Evolutionary conservation across 129 eudicot genomes (phyloP).

Genomic region (Chrysanthemum makinoi): DNA sequence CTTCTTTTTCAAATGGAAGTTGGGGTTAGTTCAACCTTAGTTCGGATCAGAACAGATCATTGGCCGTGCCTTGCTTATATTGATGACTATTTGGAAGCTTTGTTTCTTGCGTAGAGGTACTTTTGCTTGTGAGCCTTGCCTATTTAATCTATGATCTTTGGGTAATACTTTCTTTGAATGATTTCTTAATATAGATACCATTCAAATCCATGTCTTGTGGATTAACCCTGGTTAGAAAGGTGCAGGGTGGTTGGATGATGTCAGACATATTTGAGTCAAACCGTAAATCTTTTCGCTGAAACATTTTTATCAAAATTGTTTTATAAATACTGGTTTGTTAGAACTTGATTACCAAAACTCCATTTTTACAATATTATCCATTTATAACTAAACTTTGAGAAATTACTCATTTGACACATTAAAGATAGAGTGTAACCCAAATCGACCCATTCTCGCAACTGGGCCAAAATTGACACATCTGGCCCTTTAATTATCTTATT

Average conservation of each 20-base stretch:
- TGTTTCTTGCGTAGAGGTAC: conserved; percentile 46
- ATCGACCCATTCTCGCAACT: background rate
- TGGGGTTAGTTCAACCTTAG: conserved; percentile 66
- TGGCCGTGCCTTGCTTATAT: conserved; percentile 99
- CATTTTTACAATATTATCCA: background rate
- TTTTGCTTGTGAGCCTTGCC: background rate
- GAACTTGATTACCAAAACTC: background rate
- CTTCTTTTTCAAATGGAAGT: conserved; percentile 93
- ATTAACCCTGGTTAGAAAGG: no score
- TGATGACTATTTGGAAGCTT: conserved; percentile 91
- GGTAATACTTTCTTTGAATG: background rate
- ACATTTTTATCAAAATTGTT: background rate
- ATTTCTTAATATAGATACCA: no score
- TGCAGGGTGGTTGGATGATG: no score
- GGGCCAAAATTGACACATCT: no score
- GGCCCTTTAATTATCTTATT: no score
- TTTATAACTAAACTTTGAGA: background rate
- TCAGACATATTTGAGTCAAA: no score
- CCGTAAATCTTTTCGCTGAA: no score
- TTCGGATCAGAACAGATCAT: conserved; percentile 90
- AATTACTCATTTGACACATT: background rate
- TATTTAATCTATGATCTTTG: background rate
- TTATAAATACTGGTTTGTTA: background rate
- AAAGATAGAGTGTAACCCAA: background rate
- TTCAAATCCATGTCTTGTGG: no score